A percentile compares a stretch with the other conserved stretches of the same genome.
These are phyloP conservation scores for Chimonanthus salicifolius DNA, from an alignment of 164 flowering plant species.

Conservation along the genomic window DNA sequence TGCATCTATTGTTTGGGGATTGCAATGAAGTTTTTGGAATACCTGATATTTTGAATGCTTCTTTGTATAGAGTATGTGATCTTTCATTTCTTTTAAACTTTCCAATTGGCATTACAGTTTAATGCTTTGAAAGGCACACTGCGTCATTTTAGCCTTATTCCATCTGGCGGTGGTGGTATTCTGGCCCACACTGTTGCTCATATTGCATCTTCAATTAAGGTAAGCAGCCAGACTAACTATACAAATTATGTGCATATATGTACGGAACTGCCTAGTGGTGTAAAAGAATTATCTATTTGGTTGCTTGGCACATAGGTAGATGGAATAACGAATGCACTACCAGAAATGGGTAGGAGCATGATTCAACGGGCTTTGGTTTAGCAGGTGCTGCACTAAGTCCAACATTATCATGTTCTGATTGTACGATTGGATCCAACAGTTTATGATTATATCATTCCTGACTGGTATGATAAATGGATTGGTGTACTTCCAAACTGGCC, in stretches of 20 bases:
- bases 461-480: neutral
- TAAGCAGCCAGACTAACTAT: slow-evolving; percentile 11
- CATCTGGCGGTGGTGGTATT: slow-evolving; percentile 90
- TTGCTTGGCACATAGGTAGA: too few species aligned
- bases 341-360: too few species aligned
- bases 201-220: slow-evolving; percentile 80
- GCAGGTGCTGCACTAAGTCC: too few species aligned
- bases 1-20: neutral
- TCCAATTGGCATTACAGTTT: slow-evolving; percentile 47
- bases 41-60: neutral
- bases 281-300: too few species aligned
- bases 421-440: too few species aligned
- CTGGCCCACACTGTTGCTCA: slow-evolving; percentile 82
- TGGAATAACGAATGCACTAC: too few species aligned
- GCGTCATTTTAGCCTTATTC: slow-evolving; percentile 80
- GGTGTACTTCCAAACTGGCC: neutral
- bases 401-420: too few species aligned
- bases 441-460: too few species aligned
- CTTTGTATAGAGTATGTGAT: neutral
- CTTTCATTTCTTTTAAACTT: neutral
- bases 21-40: neutral
- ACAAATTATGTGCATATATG: neutral
- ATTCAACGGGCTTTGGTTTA: too few species aligned
- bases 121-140: slow-evolving; percentile 63
- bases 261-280: too few species aligned